Conservation (phyloP, 78 protist genomes). For the Abeoforma whisleri region DNA sequence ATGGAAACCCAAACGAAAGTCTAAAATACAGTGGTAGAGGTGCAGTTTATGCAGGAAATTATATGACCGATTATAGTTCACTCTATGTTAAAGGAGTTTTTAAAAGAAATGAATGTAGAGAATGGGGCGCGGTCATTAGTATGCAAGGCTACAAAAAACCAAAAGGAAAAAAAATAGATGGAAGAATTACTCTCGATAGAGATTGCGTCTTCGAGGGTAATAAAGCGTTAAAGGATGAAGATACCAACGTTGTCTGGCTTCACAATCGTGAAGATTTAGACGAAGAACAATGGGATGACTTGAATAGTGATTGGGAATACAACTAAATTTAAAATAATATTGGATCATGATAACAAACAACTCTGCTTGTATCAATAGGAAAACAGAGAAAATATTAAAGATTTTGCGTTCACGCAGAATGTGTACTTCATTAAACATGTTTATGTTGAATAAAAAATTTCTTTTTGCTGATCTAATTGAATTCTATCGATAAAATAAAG, state of each 20-base stretch:
- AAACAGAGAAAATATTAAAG: no score
- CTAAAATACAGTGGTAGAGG: neutral
- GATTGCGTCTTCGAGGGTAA: neutral
- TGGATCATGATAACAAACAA: no score
- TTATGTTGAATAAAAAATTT: no score
- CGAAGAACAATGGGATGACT: neutral
- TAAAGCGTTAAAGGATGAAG: neutral
- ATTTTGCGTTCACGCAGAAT: no score
- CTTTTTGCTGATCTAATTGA: no score
- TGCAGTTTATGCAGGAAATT: neutral
- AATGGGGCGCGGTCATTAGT: neutral
- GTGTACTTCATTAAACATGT: no score
- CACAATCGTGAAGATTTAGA: neutral
- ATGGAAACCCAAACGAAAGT: no score
- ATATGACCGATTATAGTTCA: neutral
- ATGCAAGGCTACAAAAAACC: neutral
- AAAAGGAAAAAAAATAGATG: neutral
- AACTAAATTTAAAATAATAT: no score
- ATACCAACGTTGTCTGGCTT: neutral
- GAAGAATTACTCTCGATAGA: neutral
- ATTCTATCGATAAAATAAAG: no score
- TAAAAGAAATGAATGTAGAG: no score
- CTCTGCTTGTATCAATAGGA: no score
- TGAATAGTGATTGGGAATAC: no score
- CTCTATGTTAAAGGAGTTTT: neutral